Conservation (phyloP, 225 moss, liverwort and hornwort genomes). For the Straminergon stramineum region DNA sequence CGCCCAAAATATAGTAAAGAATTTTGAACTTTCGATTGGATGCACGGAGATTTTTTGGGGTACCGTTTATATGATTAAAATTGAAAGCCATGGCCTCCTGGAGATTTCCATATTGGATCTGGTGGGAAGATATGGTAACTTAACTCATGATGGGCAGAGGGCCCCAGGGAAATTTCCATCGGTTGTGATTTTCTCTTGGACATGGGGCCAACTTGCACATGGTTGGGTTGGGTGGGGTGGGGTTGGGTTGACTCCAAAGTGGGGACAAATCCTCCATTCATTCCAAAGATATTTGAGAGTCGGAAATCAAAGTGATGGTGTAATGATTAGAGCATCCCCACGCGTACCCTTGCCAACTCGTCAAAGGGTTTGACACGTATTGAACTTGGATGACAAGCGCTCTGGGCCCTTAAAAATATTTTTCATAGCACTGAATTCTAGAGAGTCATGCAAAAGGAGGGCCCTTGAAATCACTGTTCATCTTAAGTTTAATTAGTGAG, state of each 20-base stretch:
- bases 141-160: neutral
- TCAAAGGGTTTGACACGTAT: neutral
- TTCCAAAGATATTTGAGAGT: neutral
- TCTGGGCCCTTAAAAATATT: neutral
- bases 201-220: neutral
- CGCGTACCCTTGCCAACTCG: neutral
- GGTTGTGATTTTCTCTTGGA: neutral
- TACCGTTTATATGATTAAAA: neutral
- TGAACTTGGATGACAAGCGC: neutral
- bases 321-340: neutral
- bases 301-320: fast-evolving
- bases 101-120: neutral
- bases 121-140: neutral
- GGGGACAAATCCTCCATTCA: neutral
- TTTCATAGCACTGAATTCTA: neutral
- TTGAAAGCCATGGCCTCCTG: too few species aligned
- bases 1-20: too few species aligned
- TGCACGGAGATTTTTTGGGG: neutral
- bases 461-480: neutral
- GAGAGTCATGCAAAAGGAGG: neutral
- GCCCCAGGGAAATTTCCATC: neutral
- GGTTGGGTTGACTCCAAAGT: neutral
- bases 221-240: neutral
- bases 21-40: neutral
- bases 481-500: fast-evolving